phyloP scores from a whole-genome alignment of 1,139 yeast species.

The Hansenula sp. region DNA sequence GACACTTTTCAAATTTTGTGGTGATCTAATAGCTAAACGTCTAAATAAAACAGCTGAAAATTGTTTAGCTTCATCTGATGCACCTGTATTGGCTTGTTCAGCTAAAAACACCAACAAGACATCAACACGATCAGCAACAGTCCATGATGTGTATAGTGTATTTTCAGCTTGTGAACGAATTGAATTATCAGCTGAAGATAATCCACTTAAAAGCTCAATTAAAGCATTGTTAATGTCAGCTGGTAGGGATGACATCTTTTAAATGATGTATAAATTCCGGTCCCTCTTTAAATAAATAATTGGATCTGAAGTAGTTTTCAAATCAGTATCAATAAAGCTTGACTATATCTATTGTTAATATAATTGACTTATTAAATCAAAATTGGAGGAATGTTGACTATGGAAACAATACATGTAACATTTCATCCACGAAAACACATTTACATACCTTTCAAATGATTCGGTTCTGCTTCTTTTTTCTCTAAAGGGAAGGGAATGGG shows the following conservation, averaged over 20 bases:
- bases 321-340: too few relatives aligned
- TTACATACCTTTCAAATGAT: too few relatives aligned
- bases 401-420: too few relatives aligned
- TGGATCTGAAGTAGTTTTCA: too few relatives aligned
- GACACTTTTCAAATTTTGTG: constrained; percentile 53
- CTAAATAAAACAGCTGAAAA: constrained; percentile 87
- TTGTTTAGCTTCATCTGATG: constrained; percentile 49
- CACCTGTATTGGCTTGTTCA: constrained; percentile 63
- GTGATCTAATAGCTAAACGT: constrained; percentile 77
- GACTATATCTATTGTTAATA: too few relatives aligned
- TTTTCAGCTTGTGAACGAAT: constrained; percentile 77
- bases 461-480: too few relatives aligned
- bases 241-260: constrained; percentile 56
- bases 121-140: constrained; percentile 56
- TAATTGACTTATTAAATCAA: too few relatives aligned
- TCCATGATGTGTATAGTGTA: constrained; percentile 73
- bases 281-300: not conserved
- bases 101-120: constrained; percentile 74
- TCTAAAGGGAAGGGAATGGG: too few relatives aligned
- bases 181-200: constrained; percentile 74
- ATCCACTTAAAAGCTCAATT: constrained; percentile 55
- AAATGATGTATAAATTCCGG: not conserved
- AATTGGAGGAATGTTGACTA: too few relatives aligned
- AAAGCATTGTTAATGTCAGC: constrained; percentile 56
- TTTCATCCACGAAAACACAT: too few relatives aligned